A percentile compares a stretch with the other conserved stretches of the same genome.
Conservation (phyloP, 192 early-diverging fungal genomes). For the Funneliformis geosporum region DNA sequence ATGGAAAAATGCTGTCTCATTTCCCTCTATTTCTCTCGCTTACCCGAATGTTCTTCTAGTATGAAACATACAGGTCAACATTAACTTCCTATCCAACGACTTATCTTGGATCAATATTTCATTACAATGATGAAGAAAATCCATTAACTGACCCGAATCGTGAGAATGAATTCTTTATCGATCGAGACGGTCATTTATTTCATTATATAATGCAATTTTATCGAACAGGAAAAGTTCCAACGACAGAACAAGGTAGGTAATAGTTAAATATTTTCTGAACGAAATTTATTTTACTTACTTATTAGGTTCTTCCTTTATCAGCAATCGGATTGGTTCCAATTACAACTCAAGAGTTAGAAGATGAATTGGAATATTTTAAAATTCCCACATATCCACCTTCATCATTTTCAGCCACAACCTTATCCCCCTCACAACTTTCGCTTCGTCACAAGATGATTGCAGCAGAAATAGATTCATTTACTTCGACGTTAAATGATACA, state of each 20-base stretch:
- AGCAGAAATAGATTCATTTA: slow-evolving; percentile 18
- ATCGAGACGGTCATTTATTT: slow-evolving; percentile 21
- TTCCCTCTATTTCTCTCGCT: neutral
- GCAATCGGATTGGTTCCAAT: slow-evolving; percentile 19
- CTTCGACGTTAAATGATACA: neutral
- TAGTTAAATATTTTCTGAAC: neutral
- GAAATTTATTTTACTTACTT: neutral
- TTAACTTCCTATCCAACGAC: slow-evolving; percentile 16
- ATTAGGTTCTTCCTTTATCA: neutral
- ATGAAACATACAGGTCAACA: slow-evolving; percentile 25
- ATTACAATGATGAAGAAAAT: neutral
- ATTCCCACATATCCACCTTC: slow-evolving; percentile 19
- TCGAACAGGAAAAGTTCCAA: slow-evolving; percentile 18
- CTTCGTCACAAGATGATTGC: slow-evolving; percentile 20
- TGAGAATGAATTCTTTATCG: slow-evolving; percentile 20
- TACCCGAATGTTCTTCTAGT: neutral
- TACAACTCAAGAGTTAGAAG: slow-evolving; percentile 3
- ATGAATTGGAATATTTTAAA: slow-evolving; percentile 23
- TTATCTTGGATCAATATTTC: slow-evolving; percentile 14
- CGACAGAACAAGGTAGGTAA: neutral
- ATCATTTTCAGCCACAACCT: neutral
- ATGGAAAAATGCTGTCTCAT: neutral
- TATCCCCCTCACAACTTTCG: neutral
- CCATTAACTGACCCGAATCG: neutral
- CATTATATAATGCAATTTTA: slow-evolving; percentile 28